These are phyloP conservation scores for Aureobasidium sp. DNA, from an alignment of 2,329 filamentous ascomycete species.

Conservation along the genomic window DNA sequence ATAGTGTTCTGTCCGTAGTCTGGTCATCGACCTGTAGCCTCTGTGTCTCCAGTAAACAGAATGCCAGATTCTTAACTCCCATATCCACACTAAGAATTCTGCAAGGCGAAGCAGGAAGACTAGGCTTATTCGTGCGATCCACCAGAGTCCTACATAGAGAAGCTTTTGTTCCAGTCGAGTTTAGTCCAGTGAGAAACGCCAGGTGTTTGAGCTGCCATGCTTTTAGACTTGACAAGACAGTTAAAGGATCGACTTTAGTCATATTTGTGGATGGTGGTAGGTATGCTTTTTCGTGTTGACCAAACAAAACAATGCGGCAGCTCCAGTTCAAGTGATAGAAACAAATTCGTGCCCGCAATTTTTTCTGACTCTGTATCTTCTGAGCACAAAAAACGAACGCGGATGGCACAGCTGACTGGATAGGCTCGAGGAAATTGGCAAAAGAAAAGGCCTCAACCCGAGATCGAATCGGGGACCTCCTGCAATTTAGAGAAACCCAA, in stretches of 20 bases:
- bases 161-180: slow-evolving; percentile 65
- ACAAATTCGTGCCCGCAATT: no score
- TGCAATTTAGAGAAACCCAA: slow-evolving; percentile 16
- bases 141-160: slow-evolving; percentile 58
- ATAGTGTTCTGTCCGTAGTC: neutral
- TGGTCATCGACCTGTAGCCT: neutral
- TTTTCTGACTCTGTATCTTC: no score
- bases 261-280: neutral
- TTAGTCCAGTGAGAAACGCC: slow-evolving; percentile 67
- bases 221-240: slow-evolving; percentile 49
- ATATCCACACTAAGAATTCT: slow-evolving; percentile 83
- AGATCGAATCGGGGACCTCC: slow-evolving; percentile 18
- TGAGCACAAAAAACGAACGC: no score
- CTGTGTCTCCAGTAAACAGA: slow-evolving; percentile 57
- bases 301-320: no score
- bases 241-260: neutral
- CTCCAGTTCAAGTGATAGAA: no score
- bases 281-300: neutral
- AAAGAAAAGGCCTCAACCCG: slow-evolving; percentile 17
- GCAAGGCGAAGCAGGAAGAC: slow-evolving; percentile 21
- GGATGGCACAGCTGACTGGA: no score
- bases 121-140: slow-evolving; percentile 35
- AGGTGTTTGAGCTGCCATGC: slow-evolving; percentile 62
- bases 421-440: no score
- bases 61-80: slow-evolving; percentile 85